Evolutionary conservation across 768 basidiomycete genomes (phyloP).

Genomic region (Tephrocybe sp.): DNA sequence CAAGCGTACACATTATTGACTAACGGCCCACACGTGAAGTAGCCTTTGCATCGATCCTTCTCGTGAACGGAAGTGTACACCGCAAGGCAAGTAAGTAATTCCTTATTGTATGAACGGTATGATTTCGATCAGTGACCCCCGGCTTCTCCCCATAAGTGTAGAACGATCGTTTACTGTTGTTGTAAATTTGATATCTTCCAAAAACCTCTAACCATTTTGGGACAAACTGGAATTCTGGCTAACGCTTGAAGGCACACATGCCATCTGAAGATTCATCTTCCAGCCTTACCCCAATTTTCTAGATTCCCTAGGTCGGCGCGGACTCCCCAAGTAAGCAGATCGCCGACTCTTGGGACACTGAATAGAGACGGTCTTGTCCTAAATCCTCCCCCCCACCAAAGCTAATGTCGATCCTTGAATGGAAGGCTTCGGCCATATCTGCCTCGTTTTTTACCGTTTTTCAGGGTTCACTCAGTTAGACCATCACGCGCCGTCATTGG

Average conservation of each 20-base stretch:
- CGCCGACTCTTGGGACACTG: constrained; percentile 24
- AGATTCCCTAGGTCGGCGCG: constrained; percentile 27
- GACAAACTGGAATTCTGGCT: constrained; percentile 35
- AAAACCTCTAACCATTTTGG: constrained; percentile 41
- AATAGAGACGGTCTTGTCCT: constrained; percentile 14
- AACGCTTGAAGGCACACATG: constrained; percentile 37
- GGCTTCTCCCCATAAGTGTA: constrained; percentile 24
- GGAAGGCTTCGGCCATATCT: constrained; percentile 16
- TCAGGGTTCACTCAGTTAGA: constrained; percentile 37
- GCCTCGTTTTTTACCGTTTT: constrained; percentile 23
- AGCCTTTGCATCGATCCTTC: constrained; percentile 14
- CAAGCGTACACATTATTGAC: constrained; percentile 13
- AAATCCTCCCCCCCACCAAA: constrained; percentile 19
- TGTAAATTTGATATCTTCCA: constrained; percentile 23
- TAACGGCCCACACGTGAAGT: constrained; percentile 15
- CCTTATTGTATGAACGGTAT: constrained; percentile 14
- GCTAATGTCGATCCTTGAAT: constrained; percentile 19
- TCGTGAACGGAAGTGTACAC: constrained; percentile 11
- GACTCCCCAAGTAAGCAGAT: constrained; percentile 36
- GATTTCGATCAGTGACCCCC: constrained; percentile 21
- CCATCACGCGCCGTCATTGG: constrained; percentile 35
- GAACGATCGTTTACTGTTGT: constrained; percentile 22
- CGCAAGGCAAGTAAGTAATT: constrained; percentile 11
- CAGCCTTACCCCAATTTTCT: constrained; percentile 33
- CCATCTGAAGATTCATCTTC: constrained; percentile 39